A percentile compares a stretch with the other conserved stretches of the same genome.
These are phyloP conservation scores for Leccinellum luteum DNA, from an alignment of 768 basidiomycete species.

Conservation along the genomic window DNA sequence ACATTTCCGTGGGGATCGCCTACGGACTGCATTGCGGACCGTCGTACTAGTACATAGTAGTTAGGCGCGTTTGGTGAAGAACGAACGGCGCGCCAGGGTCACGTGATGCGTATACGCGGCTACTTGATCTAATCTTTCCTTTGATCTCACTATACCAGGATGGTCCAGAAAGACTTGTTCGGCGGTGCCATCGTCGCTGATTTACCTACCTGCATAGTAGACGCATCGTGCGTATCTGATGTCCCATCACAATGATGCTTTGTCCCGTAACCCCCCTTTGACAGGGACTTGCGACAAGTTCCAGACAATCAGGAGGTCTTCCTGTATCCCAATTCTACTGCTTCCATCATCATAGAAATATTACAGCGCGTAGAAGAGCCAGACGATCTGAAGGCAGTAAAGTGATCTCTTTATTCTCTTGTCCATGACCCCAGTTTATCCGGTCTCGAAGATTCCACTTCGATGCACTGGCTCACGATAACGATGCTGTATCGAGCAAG, in stretches of 20 bases:
- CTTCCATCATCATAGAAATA: slow-evolving; percentile 84
- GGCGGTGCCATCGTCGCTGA: slow-evolving; percentile 78
- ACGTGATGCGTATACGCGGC: slow-evolving; percentile 14
- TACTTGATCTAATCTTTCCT: neutral
- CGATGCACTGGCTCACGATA: slow-evolving; percentile 87
- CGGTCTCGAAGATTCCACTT: slow-evolving; percentile 75
- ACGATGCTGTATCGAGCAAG: slow-evolving; percentile 54
- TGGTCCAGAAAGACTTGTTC: slow-evolving; percentile 51
- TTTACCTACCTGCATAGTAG: slow-evolving; percentile 59
- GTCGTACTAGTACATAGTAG: slow-evolving; percentile 36
- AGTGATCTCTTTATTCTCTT: slow-evolving; percentile 42
- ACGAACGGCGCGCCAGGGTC: slow-evolving; percentile 4
- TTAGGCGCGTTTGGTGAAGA: no score
- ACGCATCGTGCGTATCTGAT: slow-evolving; percentile 74
- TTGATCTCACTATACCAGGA: neutral
- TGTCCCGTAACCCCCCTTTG: neutral
- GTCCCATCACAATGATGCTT: neutral
- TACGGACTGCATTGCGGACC: slow-evolving; percentile 57
- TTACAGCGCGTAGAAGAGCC: slow-evolving; percentile 65
- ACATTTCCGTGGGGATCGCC: slow-evolving; percentile 47
- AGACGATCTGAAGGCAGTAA: slow-evolving; percentile 61
- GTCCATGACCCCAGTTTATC: neutral
- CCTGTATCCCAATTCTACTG: slow-evolving; percentile 61
- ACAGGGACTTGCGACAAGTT: slow-evolving; percentile 72
- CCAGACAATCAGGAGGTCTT: slow-evolving; percentile 96